Conservation (phyloP, 1,284 basidiomycete species). For the Ganoderma sp. region DNA sequence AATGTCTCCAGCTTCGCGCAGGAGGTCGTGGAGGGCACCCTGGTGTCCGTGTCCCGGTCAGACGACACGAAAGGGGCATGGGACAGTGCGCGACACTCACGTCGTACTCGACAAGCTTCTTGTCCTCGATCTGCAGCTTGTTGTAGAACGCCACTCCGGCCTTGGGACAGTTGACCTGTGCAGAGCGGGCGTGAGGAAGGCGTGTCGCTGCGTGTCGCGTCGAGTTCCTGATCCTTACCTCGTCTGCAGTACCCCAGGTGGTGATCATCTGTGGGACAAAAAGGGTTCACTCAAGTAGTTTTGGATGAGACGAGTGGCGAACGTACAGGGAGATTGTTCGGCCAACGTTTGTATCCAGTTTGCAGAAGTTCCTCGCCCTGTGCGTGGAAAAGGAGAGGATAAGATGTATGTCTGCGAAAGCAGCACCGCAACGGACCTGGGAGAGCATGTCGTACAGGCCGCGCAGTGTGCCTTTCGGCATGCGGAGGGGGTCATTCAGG, state of each 20-base stretch:
- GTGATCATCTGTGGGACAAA: not conserved
- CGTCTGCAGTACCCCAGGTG: not conserved
- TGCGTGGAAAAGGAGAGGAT: not conserved
- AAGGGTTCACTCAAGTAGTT: not conserved
- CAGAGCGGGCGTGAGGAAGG: not conserved
- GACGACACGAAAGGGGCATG: not conserved
- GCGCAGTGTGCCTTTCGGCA: not conserved
- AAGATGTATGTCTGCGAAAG: too few relatives aligned
- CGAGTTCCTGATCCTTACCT: not conserved
- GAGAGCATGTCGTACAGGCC: not conserved
- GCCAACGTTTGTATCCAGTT: not conserved
- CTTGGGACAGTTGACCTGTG: slow-evolving; percentile 62
- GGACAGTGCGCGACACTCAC: slow-evolving; percentile 42
- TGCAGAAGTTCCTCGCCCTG: not conserved
- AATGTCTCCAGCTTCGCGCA: not conserved
- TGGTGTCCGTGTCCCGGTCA: not conserved
- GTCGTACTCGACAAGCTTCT: slow-evolving; percentile 51
- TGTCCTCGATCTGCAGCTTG: slow-evolving; percentile 63
- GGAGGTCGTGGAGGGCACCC: not conserved
- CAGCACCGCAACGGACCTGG: not conserved
- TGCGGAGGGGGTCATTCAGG: not conserved
- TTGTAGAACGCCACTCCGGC: slow-evolving; percentile 69
- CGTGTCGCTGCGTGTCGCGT: too few relatives aligned
- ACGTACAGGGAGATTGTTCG: not conserved
- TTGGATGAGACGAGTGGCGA: too few relatives aligned